Percentiles rank a stretch among this genome's conserved stretches.
Conservation (phyloP, 1,139 yeast genomes). For the Debaryomyces subglobosus region DNA sequence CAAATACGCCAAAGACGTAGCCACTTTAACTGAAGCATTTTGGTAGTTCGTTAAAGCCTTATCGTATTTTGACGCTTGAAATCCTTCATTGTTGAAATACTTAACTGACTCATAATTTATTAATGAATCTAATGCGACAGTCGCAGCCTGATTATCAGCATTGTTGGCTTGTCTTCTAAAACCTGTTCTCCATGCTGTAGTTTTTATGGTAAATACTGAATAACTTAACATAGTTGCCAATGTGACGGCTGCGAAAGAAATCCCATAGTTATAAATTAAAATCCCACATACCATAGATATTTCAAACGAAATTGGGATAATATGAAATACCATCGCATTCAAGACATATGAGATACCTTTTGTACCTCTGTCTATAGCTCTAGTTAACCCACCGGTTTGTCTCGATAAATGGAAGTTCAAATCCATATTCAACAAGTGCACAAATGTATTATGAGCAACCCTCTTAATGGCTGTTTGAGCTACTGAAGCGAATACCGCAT, state of each 20-base stretch:
- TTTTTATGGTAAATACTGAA: constrained; percentile 81
- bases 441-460: constrained; percentile 87
- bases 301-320: constrained; percentile 89
- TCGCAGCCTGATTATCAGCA: constrained; percentile 94
- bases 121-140: constrained; percentile 90
- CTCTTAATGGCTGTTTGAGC: constrained; percentile 93
- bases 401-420: constrained; percentile 85
- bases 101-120: constrained; percentile 95
- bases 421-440: constrained; percentile 81
- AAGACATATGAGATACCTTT: constrained; percentile 94
- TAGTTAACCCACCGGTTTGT: constrained; percentile 94
- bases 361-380: constrained; percentile 97
- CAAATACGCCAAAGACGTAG: constrained; percentile 87
- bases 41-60: constrained; percentile 75
- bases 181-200: constrained; percentile 96
- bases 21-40: constrained; percentile 82
- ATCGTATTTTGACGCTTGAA: constrained; percentile 81
- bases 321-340: constrained; percentile 96
- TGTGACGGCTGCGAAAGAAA: constrained; percentile 87
- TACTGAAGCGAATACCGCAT: constrained; percentile 93
- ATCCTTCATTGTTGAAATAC: constrained; percentile 86
- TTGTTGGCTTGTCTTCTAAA: constrained; percentile 89
- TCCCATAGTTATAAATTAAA: constrained; percentile 88
- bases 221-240: constrained; percentile 85
- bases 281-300: constrained; percentile 93